Evolutionary conservation across 257 asterid genomes (phyloP), one percentile per base, ranked within the genome.

Genomic region (Solanum tarijense): DNA sequence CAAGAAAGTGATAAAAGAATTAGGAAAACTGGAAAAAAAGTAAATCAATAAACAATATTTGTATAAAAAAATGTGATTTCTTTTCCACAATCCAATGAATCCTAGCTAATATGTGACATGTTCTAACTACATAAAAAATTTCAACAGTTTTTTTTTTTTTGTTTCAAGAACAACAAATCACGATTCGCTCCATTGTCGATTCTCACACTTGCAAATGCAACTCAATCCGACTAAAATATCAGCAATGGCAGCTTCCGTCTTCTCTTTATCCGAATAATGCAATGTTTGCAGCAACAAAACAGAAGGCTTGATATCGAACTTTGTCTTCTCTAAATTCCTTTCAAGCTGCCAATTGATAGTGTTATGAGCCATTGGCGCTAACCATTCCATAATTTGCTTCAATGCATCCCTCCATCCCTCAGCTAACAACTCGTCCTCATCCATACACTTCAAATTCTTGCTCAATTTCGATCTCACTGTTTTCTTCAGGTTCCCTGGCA

Each of bases 231-330:
- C 99, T 90, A 95, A 86, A 32, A 95, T 91, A 90, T 95, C 98
- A 2, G 93, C 97, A 89, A 96, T 94, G 89, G 99, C 98, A 5
- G 99, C 96, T 83, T 95, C 99, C 6, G 98, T 94, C 93, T 94
- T 96, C 89, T 93, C 99, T 90, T 90, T 93, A 88, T 96, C 98
- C 9, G 99, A 88, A 36, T 93, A 96, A 90, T 95, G 98, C 89
- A 96, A 60, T 0, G 98, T 95, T 90, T 95, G 95, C 90, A 93
- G 74, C 87, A 95, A 90, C 72, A 94, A 90, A 18, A 92, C 93
- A 0, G 93, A 68, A 1, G 95, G 91, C 87, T 89, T 92, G 21
- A 90, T 86, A 3, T 92, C 96, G 12, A 96, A 92, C 89, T 87
- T 94, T 92, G 89, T 90, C 94, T 90, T 94, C 94, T 92, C 98